phyloP scores from a whole-genome alignment of 2,329 filamentous ascomycete species.

The Botryotinia convoluta region DNA sequence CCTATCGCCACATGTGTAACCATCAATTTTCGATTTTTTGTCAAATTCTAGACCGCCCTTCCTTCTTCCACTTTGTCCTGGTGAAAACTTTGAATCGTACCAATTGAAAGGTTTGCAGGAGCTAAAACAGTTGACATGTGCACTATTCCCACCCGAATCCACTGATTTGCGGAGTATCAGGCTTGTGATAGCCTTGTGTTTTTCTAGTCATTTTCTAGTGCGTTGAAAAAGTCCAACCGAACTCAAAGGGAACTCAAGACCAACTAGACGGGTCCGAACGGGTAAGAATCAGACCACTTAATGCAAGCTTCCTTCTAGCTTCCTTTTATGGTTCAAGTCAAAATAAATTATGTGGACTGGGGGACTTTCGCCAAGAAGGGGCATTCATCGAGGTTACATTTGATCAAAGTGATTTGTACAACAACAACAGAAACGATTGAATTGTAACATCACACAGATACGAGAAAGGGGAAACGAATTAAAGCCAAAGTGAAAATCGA shows the following conservation, averaged over 20 bases:
- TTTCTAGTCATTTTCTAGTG: background rate
- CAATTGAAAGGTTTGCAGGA: background rate
- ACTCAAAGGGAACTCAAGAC: background rate
- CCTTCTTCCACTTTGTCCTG: background rate
- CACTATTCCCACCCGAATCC: background rate
- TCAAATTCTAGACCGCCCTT: background rate
- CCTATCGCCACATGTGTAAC: background rate
- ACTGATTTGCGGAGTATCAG: background rate
- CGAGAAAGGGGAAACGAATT: background rate
- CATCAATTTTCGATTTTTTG: background rate
- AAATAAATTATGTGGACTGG: background rate
- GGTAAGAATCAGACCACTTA: slow-evolving; percentile 2
- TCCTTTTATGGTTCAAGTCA: background rate
- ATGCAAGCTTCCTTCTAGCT: background rate
- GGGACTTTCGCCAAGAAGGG: slow-evolving; percentile 6
- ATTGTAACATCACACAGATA: background rate
- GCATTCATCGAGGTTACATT: background rate
- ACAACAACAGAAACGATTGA: background rate
- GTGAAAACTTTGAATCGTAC: background rate
- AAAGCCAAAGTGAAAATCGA: background rate
- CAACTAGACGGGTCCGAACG: background rate
- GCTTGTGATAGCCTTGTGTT: background rate
- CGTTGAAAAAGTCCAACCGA: background rate
- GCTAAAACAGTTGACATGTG: background rate
- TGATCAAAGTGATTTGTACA: background rate